These are phyloP conservation scores for Nitzschia sp. DNA, from an alignment of 108 stramenopile species.

Conservation along the genomic window DNA sequence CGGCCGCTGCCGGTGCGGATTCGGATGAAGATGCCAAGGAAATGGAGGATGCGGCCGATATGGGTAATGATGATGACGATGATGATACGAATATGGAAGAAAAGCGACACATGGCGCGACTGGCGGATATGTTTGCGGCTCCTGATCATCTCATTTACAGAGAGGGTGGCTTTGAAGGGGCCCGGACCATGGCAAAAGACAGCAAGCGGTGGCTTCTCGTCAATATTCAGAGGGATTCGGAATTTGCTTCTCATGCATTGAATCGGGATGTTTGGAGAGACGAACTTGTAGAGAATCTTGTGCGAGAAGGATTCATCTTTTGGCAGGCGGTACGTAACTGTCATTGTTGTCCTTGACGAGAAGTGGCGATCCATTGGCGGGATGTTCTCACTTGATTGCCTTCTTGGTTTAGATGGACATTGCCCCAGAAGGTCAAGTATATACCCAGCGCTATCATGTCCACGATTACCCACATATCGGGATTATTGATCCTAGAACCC, in stretches of 20 bases:
- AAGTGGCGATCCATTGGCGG: too few relatives aligned
- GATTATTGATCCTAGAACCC: conserved; percentile 93
- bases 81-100: conserved; percentile 23
- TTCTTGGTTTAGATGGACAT: conserved; percentile 54
- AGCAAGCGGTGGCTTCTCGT: conserved; percentile 89
- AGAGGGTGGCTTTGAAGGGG: conserved; percentile 81
- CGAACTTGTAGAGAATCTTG: conserved; percentile 92
- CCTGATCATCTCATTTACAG: conserved; percentile 72
- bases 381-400: too few relatives aligned
- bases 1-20: conserved; percentile 44
- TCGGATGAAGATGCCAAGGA: conserved; percentile 35
- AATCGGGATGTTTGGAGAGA: conserved; percentile 97
- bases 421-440: conserved; percentile 70
- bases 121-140: conserved; percentile 82
- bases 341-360: not conserved
- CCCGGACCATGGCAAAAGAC: conserved; percentile 81
- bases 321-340: conserved; percentile 82
- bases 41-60: conserved; percentile 21
- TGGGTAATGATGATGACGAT: conserved; percentile 26
- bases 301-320: conserved; percentile 91
- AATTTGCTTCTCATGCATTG: conserved; percentile 91
- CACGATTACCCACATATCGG: conserved; percentile 84
- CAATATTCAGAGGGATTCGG: conserved; percentile 85
- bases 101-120: conserved; percentile 18
- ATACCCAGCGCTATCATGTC: conserved; percentile 84